A percentile compares a stretch with the other conserved stretches of the same genome.
phyloP scores from a whole-genome alignment of 179 eudicot genomes.

The Vitellaria paradoxa region DNA sequence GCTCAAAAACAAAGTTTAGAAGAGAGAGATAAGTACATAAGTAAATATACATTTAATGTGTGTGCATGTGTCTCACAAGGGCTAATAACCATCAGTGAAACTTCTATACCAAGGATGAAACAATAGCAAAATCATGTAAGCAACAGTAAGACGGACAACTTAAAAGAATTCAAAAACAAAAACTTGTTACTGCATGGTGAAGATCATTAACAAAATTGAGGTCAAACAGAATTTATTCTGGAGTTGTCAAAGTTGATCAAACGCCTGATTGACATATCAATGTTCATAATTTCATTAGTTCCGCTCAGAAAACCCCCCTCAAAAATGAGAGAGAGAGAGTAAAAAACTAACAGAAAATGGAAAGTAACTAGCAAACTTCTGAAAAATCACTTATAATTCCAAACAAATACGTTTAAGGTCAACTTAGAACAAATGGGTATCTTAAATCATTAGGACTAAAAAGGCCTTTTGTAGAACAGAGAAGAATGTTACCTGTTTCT shows the following conservation, averaged over 20 bases:
- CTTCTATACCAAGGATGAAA: background rate
- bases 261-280: background rate
- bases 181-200: background rate
- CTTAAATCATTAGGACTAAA: background rate
- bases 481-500: constrained; percentile 61
- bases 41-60: background rate
- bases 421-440: background rate
- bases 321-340: background rate
- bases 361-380: background rate
- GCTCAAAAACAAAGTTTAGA: too few species aligned
- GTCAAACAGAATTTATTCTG: background rate
- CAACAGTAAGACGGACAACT: background rate
- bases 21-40: background rate
- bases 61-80: too few species aligned
- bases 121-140: background rate
- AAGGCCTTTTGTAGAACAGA: background rate
- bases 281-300: background rate
- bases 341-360: background rate
- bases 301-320: background rate
- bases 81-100: background rate
- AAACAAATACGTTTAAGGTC: background rate
- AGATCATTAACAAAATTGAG: background rate
- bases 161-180: background rate
- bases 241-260: background rate
- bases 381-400: too few species aligned